phyloP scores from a whole-genome alignment of 306 rosid species.

The Pterocarpus santalinus region DNA sequence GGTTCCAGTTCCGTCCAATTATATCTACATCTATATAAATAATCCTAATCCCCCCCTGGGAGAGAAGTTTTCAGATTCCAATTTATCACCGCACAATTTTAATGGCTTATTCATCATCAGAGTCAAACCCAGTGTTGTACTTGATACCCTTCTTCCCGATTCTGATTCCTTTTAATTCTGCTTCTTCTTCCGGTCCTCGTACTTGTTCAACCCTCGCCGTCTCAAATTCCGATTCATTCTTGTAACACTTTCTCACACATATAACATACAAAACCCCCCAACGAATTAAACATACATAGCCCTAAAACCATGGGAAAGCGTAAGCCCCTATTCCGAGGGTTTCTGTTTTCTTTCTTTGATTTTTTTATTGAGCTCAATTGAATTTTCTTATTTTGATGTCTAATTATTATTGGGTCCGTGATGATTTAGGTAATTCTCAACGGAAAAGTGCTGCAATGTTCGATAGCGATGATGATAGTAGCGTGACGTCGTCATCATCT shows the following conservation, averaged over 20 bases:
- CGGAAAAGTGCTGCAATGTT: slow-evolving; percentile 73
- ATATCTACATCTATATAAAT: no score
- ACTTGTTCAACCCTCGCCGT: slow-evolving; percentile 40
- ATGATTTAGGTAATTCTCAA: slow-evolving; percentile 72
- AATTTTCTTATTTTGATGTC: neutral
- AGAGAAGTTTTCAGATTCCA: slow-evolving; percentile 11
- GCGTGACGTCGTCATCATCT: slow-evolving; percentile 85
- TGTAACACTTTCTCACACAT: slow-evolving; percentile 44
- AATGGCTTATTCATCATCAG: slow-evolving; percentile 70
- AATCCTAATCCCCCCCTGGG: neutral
- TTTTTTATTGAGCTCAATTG: slow-evolving; percentile 4
- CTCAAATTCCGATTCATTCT: slow-evolving; percentile 55
- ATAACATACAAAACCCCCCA: neutral
- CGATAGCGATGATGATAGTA: slow-evolving; percentile 88
- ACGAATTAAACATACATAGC: neutral
- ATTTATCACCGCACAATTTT: slow-evolving; percentile 39
- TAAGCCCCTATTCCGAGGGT: slow-evolving; percentile 56
- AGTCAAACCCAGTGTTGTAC: slow-evolving; percentile 46
- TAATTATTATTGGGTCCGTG: neutral
- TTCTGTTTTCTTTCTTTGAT: neutral
- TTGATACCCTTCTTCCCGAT: slow-evolving; percentile 13
- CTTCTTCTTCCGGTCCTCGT: slow-evolving; percentile 49
- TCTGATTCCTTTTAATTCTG: slow-evolving; percentile 55
- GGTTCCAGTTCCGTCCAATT: slow-evolving; percentile 37
- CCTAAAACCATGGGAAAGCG: slow-evolving; percentile 80